phyloP scores from a whole-genome alignment of 1,284 basidiomycete genomes.

The Tetrapyrgos nigripes region DNA sequence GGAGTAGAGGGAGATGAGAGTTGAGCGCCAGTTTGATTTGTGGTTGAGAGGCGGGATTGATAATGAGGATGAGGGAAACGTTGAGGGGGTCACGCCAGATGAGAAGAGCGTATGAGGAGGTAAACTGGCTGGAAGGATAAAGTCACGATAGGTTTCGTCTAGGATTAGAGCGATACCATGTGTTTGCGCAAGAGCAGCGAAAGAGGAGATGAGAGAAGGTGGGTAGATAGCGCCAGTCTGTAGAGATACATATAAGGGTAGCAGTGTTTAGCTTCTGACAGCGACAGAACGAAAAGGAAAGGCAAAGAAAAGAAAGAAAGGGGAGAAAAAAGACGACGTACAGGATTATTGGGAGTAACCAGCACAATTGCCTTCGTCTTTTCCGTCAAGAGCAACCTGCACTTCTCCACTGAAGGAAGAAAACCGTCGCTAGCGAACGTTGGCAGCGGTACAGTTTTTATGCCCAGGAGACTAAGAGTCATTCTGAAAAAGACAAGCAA shows the following conservation, averaged over 20 bases:
- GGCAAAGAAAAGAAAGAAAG: not conserved
- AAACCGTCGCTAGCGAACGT: conserved; percentile 65
- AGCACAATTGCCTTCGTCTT: conserved; percentile 77
- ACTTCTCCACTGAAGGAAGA: conserved; percentile 59
- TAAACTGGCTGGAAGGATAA: conserved; percentile 51
- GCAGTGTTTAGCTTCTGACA: no score
- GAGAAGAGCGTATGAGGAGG: conserved; percentile 56
- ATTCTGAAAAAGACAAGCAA: conserved; percentile 54
- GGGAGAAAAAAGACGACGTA: conserved; percentile 35
- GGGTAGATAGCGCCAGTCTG: conserved; percentile 85
- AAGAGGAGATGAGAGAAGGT: conserved; percentile 63
- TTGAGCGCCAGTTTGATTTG: conserved; percentile 57
- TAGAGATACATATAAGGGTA: conserved; percentile 21
- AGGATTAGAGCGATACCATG: conserved; percentile 76
- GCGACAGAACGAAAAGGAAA: conserved; percentile 9
- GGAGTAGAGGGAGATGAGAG: no score
- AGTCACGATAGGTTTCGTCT: conserved; percentile 93
- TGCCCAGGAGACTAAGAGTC: conserved; percentile 71
- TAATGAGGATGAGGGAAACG: conserved; percentile 14
- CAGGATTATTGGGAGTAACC: conserved; percentile 80
- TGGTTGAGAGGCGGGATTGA: not conserved
- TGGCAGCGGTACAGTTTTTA: conserved; percentile 69
- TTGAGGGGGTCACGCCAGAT: not conserved
- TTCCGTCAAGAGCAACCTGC: conserved; percentile 56
- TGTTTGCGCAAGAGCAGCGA: conserved; percentile 66